phyloP scores from a whole-genome alignment of 805 yeast species.

The Candida broadrunensis region DNA sequence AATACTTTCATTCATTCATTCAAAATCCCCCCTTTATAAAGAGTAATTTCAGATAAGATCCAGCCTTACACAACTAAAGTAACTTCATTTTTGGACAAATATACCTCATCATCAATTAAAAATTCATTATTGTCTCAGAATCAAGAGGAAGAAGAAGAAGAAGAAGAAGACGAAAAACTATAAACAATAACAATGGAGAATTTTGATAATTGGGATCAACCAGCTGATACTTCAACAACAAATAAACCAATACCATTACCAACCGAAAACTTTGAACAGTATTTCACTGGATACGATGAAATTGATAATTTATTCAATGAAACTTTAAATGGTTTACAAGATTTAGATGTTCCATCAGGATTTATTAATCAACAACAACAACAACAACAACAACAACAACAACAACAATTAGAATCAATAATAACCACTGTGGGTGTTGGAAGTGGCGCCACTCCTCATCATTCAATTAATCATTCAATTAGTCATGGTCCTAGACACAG shows the following conservation, averaged over 20 bases:
- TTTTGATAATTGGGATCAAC: constrained; percentile 35
- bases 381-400: background rate
- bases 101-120: too few relatives aligned
- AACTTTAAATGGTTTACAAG: constrained; percentile 54
- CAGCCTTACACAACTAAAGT: too few relatives aligned
- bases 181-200: constrained; percentile 18
- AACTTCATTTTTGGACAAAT: too few relatives aligned
- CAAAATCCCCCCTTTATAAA: too few relatives aligned
- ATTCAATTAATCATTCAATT: constrained; percentile 10
- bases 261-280: constrained; percentile 52
- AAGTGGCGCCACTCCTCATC: background rate
- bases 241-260: constrained; percentile 45
- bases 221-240: constrained; percentile 6
- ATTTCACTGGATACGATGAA: constrained; percentile 42
- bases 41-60: too few relatives aligned
- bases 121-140: too few relatives aligned
- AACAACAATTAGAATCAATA: background rate
- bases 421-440: too few relatives aligned
- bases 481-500: constrained; percentile 38
- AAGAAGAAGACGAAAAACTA: too few relatives aligned
- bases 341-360: constrained; percentile 60
- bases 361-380: constrained; percentile 11
- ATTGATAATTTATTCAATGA: constrained; percentile 56
- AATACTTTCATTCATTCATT: too few relatives aligned
- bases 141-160: too few relatives aligned